Evolutionary conservation across 768 basidiomycete genomes (phyloP).

Genomic region (Tylopilus felleus): DNA sequence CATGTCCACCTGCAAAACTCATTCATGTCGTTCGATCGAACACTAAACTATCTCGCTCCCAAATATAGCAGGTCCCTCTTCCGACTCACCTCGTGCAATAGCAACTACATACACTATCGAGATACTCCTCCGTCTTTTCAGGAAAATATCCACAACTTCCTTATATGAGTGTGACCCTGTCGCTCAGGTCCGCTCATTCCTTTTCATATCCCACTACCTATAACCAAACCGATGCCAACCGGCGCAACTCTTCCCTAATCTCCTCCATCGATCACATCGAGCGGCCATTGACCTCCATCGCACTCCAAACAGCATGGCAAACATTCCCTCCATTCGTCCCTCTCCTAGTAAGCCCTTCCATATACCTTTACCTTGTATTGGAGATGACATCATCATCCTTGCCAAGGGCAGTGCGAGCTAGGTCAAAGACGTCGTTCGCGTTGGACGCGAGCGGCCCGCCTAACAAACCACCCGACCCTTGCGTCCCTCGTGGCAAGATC

Average conservation of each 20-base stretch:
- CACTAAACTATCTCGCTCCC: neutral
- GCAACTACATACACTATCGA: neutral
- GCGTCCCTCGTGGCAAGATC: slow-evolving; percentile 7
- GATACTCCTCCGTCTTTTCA: neutral
- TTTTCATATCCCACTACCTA: slow-evolving; percentile 3
- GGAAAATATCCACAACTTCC: slow-evolving; percentile 3
- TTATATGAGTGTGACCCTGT: neutral
- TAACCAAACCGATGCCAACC: neutral
- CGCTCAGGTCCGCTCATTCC: neutral
- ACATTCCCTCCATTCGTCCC: neutral
- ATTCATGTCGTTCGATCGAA: slow-evolving; percentile 13
- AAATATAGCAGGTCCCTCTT: neutral
- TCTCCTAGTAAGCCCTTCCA: neutral
- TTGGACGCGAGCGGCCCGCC: slow-evolving; percentile 4
- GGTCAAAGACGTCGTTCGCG: neutral
- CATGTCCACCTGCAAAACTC: slow-evolving; percentile 15
- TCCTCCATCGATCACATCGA: slow-evolving; percentile 3
- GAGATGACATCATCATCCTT: slow-evolving; percentile 1
- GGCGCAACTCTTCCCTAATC: slow-evolving; percentile 3
- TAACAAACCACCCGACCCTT: slow-evolving; percentile 5
- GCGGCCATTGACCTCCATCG: neutral
- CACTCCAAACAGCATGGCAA: slow-evolving; percentile 3
- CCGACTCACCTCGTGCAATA: neutral
- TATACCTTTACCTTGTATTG: neutral
- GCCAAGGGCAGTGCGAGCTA: neutral